Evolutionary conservation across 1,284 basidiomycete species (phyloP).

Genomic region (Ganoderma lucidum): DNA sequence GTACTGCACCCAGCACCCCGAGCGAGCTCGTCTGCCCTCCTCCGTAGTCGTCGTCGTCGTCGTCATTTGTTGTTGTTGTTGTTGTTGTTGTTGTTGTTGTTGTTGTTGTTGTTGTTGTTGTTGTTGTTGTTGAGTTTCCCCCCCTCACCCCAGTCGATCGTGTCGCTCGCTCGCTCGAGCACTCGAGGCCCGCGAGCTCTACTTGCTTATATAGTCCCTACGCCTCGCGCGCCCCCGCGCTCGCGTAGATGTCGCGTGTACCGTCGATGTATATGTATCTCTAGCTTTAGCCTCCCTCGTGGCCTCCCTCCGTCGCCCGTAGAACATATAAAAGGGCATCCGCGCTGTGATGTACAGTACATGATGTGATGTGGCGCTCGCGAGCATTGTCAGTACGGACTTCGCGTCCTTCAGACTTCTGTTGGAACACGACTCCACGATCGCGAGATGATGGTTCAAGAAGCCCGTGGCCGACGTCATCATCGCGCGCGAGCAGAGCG

Average conservation of each 20-base stretch:
- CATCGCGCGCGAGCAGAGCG: background rate
- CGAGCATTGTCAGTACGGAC: too few species aligned
- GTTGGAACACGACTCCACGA: background rate
- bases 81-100: background rate
- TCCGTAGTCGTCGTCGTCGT: background rate
- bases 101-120: background rate
- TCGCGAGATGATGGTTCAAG: too few species aligned
- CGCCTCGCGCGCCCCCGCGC: too few species aligned
- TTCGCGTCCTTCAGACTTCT: background rate
- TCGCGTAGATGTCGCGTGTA: background rate
- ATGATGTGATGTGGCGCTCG: background rate
- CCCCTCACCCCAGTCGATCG: background rate
- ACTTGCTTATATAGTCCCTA: background rate
- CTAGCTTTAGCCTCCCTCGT: background rate
- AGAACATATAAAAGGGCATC: conserved; percentile 10
- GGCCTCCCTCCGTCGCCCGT: background rate
- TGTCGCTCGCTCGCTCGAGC: background rate
- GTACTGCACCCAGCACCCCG: background rate
- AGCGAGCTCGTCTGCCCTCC: background rate
- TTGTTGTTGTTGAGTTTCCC: background rate
- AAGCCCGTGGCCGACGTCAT: background rate
- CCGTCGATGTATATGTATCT: background rate
- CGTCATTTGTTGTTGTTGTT: background rate
- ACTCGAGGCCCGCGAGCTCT: background rate
- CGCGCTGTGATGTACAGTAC: background rate